Base-by-base conservation (phyloP, 345 rosid species). In the Arabis alpina region DNA sequence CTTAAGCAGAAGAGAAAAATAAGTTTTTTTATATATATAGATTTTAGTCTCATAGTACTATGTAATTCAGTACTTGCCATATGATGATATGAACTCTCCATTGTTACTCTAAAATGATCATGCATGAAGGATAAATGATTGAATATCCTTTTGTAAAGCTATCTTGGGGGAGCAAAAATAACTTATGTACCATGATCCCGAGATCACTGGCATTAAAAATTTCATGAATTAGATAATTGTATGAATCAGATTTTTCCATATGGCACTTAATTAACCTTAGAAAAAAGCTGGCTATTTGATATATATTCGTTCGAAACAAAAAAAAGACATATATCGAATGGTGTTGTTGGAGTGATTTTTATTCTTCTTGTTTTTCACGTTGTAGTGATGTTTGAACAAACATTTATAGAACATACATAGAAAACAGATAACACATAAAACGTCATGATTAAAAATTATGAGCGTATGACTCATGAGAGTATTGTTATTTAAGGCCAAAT, bases 161-260 rank as follows among this genome's bases (percentile, higher is more conserved):
- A 52, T 47, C 34, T 2, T 63, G 10, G 19, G 71, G 61, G 51
- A 15, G 32, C 7, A 41, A 41, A 41, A 4, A 30, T 54, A 68
- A 45, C 63, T 34, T 68, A 68, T 45, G 57, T 37, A 58, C 13
- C 47, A 57, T 55, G 64, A 68, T 69, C 73, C 57, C 50, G 16
- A 69, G 34, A 16, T 25, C 40, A 15, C 10, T 55, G 36, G 45
- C 24, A 44, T 55, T 30, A 34, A 45, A 48, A 9, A 47, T 37
- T 55, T 39, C 39, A 47, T 39, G 28, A 37, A 15, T 36, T 24
- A 48, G 50, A 14, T 48, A 27, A 47, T 68, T 47, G 39, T 47
- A 57, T 45, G 49, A 48, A 69, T 48, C 56, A 69, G 25, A 49
- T 36, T 25, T 14, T 57, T 13, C 48, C 65, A 39, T 58, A 58